Evolutionary conservation across 129 eudicot genomes (phyloP).

Genomic region (Daucus carota): DNA sequence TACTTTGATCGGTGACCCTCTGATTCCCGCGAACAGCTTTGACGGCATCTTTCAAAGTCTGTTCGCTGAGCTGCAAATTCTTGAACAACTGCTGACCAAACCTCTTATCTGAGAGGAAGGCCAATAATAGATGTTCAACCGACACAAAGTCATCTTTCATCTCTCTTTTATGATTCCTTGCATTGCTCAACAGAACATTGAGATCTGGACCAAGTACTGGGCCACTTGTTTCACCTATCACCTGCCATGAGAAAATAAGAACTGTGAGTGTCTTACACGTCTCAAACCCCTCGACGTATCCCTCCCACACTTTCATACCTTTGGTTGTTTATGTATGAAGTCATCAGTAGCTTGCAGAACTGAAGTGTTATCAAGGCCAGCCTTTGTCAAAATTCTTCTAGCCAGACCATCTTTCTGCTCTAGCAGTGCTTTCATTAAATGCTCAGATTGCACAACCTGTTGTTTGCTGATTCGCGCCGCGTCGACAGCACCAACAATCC

Average conservation of each 20-base stretch:
- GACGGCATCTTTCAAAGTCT: constrained; percentile 76
- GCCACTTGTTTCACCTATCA: constrained; percentile 64
- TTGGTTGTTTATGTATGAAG: constrained; percentile 78
- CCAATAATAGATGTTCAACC: constrained; percentile 77
- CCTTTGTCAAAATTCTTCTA: constrained; percentile 79
- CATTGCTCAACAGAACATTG: constrained; percentile 48
- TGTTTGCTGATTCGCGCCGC: constrained; percentile 72
- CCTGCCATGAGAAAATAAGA: constrained; percentile 34
- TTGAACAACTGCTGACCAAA: constrained; percentile 66
- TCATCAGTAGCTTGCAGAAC: constrained; percentile 70
- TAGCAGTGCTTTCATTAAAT: constrained; percentile 79
- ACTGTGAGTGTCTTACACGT: neutral
- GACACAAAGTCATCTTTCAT: constrained; percentile 89
- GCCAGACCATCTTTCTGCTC: constrained; percentile 98
- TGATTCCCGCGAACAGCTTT: constrained; percentile 92
- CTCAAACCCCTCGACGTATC: too few species aligned
- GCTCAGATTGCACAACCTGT: constrained; percentile 87
- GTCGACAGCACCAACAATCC: constrained; percentile 65
- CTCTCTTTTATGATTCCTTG: constrained; percentile 61
- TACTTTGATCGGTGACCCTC: constrained; percentile 96
- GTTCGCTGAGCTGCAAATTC: constrained; percentile 60
- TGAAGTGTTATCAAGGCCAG: constrained; percentile 82
- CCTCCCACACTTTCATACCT: constrained; percentile 33
- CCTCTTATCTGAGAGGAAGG: constrained; percentile 64
- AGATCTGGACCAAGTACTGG: constrained; percentile 70